Evolutionary conservation across 2,329 filamentous ascomycete genomes (phyloP), one percentile per base, ranked within the genome.

Genomic region (Aspergillus costaricaensis): DNA sequence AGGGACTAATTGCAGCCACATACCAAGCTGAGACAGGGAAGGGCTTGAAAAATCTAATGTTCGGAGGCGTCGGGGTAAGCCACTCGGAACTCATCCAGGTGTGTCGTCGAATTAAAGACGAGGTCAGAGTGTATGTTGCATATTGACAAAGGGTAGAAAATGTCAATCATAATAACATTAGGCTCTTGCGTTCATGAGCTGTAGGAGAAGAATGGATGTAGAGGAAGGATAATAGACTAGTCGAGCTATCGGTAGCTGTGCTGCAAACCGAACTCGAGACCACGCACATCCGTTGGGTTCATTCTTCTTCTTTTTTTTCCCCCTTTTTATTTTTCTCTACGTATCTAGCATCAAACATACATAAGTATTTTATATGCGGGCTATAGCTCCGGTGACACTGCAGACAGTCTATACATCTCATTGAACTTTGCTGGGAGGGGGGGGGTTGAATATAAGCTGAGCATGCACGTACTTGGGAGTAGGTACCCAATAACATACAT

Each of bases 381-480:
- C 10, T 17, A 30, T n/a, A 30, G 15, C n/a, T 50, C 23, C 43
- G 15, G 51, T 59, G 47, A 59, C 51, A 59, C 57, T 19, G 44
- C 57, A 59, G 51, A 23, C 48, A 21, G 32, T 41, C 25, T 39
- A 43, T 55, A 36, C 48, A 56, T 48, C 25, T 36, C 44, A 55
- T 59, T 58, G 55, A 61, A 58, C 50, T 61, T 50, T 61, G 55
- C 55, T 61, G 32, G 12, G 5, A 12, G 10, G 32, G 10, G 32
- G 14, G 32, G 8, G 25, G 25, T 8, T 36, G 15, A 9, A 30
- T 17, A 30, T 50, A 50, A 36, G 19, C 25, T 30, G 23, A 50
- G 25, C 25, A 30, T 30, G 14, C 25, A 17, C 47, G 14, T 17
- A 17, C 47, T n/a, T 30, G 15, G 41, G 41, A 32, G 15, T 19